These are phyloP conservation scores for Sarcodon aspratus DNA, from an alignment of 768 basidiomycete genomes.

Conservation along the genomic window DNA sequence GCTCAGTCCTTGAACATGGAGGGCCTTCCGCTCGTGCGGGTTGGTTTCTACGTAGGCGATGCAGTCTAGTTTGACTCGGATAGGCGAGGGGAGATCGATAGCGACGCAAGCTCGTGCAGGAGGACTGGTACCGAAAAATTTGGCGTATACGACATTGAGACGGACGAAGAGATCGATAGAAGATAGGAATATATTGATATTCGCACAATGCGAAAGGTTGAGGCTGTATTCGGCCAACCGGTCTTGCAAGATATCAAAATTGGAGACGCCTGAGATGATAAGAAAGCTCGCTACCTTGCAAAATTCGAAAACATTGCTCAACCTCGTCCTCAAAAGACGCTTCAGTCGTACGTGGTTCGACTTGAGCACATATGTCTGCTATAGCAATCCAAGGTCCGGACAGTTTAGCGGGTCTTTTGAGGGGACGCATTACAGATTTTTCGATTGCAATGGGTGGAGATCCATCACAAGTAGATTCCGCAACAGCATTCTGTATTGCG, in stretches of 20 bases:
- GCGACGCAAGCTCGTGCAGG: conserved; percentile 93
- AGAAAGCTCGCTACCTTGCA: conserved; percentile 39
- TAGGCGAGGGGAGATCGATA: conserved; percentile 48
- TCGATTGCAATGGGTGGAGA: neutral
- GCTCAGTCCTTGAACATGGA: conserved; percentile 93
- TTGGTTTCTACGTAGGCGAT: conserved; percentile 48
- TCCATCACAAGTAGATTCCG: neutral
- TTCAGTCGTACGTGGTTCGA: too few species aligned
- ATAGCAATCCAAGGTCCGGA: conserved; percentile 60
- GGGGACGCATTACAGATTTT: neutral
- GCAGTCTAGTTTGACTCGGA: conserved; percentile 64
- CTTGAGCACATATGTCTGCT: conserved; percentile 23
- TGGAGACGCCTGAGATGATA: neutral
- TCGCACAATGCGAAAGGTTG: conserved; percentile 46
- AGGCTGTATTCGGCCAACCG: conserved; percentile 38
- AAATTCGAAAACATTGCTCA: conserved; percentile 45
- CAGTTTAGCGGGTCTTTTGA: neutral
- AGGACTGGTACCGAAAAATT: conserved; percentile 83
- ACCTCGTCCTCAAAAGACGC: conserved; percentile 62
- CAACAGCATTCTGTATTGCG: conserved; percentile 4
- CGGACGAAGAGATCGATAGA: conserved; percentile 70
- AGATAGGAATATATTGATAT: conserved; percentile 76
- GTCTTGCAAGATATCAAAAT: conserved; percentile 24
- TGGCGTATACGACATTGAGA: conserved; percentile 70
- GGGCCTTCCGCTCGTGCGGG: conserved; percentile 43